phyloP scores from a whole-genome alignment of 164 flowering plant genomes.

The Magnolia sinica region DNA sequence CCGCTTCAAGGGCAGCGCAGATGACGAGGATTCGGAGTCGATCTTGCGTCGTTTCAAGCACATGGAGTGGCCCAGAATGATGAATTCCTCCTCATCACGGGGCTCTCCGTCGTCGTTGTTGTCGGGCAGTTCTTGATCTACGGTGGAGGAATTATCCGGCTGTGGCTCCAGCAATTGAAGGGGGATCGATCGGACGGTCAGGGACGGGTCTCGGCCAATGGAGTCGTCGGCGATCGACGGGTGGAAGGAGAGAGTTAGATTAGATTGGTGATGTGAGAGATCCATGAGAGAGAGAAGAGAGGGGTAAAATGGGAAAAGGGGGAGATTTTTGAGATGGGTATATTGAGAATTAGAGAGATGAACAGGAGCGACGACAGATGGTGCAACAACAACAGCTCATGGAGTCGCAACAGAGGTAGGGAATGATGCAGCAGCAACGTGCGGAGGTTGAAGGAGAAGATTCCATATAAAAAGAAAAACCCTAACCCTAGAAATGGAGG shows the following conservation, averaged over 20 bases:
- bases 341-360: constrained; percentile 1
- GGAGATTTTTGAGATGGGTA: not conserved
- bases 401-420: constrained; percentile 23
- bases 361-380: constrained; percentile 39
- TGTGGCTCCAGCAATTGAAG: constrained; percentile 45
- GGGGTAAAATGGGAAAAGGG: not conserved
- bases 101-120: constrained; percentile 20
- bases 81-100: constrained; percentile 49
- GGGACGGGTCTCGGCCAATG: constrained; percentile 20
- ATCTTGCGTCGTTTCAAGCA: constrained; percentile 50
- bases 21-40: constrained; percentile 5
- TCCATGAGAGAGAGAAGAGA: constrained; percentile 34
- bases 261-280: constrained; percentile 34
- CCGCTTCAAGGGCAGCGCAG: constrained; percentile 12
- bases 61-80: constrained; percentile 62
- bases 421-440: not conserved
- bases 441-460: not conserved
- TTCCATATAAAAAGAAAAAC: not conserved
- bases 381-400: constrained; percentile 31
- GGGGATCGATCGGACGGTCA: constrained; percentile 28
- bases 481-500: constrained; percentile 9
- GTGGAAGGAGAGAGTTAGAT: constrained; percentile 39
- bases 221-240: constrained; percentile 22
- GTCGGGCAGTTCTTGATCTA: not conserved
- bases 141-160: constrained; percentile 6